Conservation (phyloP, 331 rosid species). For the Spiraea crenata region DNA sequence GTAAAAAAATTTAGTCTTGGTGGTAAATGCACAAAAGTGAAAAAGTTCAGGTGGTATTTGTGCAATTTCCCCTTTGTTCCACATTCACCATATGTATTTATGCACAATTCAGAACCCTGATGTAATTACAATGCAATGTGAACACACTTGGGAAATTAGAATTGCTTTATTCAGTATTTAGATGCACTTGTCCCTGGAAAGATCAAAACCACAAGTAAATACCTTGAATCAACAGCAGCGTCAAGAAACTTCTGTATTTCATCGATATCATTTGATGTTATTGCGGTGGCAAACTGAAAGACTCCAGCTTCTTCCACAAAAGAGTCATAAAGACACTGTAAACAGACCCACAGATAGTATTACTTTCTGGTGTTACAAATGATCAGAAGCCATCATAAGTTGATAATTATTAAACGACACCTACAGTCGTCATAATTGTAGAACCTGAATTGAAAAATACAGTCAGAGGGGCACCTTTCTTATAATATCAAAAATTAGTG, state of each 20-base stretch:
- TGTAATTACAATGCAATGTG: conserved; percentile 1
- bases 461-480: neutral
- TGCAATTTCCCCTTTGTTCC: no score
- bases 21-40: no score
- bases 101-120: neutral
- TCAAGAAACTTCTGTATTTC: conserved; percentile 89
- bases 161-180: conserved; percentile 6
- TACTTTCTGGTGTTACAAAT: neutral
- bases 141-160: conserved; percentile 6
- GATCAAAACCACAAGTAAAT: conserved; percentile 21
- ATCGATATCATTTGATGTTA: conserved; percentile 82
- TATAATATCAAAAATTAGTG: neutral
- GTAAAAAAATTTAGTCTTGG: no score
- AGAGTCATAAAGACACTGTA: conserved; percentile 77
- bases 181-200: conserved; percentile 5
- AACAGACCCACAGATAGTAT: neutral
- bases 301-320: conserved; percentile 74
- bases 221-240: conserved; percentile 70
- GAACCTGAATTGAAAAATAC: neutral
- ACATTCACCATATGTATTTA: conserved; percentile 3
- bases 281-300: conserved; percentile 82
- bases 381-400: neutral
- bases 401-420: neutral
- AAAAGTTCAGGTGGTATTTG: no score
- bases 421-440: neutral